phyloP scores from a whole-genome alignment of 352 stramenopile species.

The Albugo laibachii region DNA sequence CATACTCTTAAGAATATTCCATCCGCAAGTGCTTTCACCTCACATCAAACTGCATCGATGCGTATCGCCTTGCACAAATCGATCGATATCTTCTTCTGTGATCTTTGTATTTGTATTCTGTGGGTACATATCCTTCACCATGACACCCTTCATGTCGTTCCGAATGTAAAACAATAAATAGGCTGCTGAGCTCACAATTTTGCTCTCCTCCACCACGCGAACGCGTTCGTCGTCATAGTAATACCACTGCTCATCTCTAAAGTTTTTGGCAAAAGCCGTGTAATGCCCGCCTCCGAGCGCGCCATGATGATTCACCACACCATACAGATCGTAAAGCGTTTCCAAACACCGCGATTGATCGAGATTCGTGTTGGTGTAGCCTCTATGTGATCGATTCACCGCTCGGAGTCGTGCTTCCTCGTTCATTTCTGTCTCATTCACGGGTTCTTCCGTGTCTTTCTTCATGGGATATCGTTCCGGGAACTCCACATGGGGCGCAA shows the following conservation, averaged over 20 bases:
- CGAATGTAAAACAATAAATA: constrained; percentile 87
- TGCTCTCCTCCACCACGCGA: constrained; percentile 65
- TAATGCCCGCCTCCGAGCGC: constrained; percentile 75
- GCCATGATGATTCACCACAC: constrained; percentile 77
- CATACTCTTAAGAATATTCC: too few relatives aligned
- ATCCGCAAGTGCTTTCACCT: too few relatives aligned
- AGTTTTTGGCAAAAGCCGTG: constrained; percentile 78
- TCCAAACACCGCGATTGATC: constrained; percentile 72
- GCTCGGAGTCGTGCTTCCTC: constrained; percentile 1
- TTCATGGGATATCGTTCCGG: constrained; percentile 49
- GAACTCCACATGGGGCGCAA: constrained; percentile 65
- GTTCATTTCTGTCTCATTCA: not conserved
- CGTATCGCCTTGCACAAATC: constrained; percentile 69
- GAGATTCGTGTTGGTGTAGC: constrained; percentile 79
- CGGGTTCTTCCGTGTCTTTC: constrained; percentile 1
- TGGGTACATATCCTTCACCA: constrained; percentile 72
- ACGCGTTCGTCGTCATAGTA: constrained; percentile 81
- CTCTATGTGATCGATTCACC: constrained; percentile 48
- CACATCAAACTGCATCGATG: constrained; percentile 73
- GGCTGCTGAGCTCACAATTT: constrained; percentile 65
- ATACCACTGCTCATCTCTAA: constrained; percentile 78
- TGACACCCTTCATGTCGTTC: constrained; percentile 66
- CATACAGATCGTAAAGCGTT: constrained; percentile 78
- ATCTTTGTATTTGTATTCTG: constrained; percentile 70
- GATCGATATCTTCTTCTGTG: constrained; percentile 78